A percentile compares a stretch with the other conserved stretches of the same genome.
Conservation (phyloP, 1,284 basidiomycete genomes). For the Chondrostereum purpureum region DNA sequence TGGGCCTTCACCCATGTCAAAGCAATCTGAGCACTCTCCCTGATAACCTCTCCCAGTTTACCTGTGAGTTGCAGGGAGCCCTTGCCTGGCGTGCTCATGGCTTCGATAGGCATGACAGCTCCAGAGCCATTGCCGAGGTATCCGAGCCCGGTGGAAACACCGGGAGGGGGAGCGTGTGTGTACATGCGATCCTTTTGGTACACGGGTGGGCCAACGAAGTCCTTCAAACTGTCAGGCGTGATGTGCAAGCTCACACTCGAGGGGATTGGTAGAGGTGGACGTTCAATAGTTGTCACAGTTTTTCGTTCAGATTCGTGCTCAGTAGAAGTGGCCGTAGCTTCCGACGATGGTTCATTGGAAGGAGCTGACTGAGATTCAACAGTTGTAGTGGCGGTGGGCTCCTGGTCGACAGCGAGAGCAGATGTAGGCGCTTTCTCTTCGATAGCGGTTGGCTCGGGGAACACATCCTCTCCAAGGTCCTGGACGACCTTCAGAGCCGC, state of each 20-base stretch:
- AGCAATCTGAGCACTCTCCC: conserved; percentile 92
- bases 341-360: conserved; percentile 13
- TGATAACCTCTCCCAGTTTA: conserved; percentile 96
- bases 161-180: conserved; percentile 74
- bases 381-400: conserved; percentile 19
- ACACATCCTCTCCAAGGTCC: conserved; percentile 83
- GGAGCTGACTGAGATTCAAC: conserved; percentile 35
- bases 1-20: conserved; percentile 92
- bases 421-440: background rate
- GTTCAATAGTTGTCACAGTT: conserved; percentile 69
- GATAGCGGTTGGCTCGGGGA: conserved; percentile 58
- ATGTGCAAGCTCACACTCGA: conserved; percentile 76
- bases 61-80: conserved; percentile 88
- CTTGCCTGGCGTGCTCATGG: conserved; percentile 79
- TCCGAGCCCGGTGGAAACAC: conserved; percentile 91
- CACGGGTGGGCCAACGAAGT: conserved; percentile 93
- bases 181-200: conserved; percentile 97
- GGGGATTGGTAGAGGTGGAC: conserved; percentile 81
- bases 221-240: conserved; percentile 83
- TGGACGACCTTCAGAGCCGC: conserved; percentile 90
- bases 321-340: conserved; percentile 9
- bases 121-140: conserved; percentile 96
- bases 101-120: conserved; percentile 96
- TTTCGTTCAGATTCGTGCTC: conserved; percentile 17
- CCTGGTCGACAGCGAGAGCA: conserved; percentile 15